These are phyloP conservation scores for Kwoniella newhampshirensis DNA, from an alignment of 768 basidiomycete species.

Conservation along the genomic window DNA sequence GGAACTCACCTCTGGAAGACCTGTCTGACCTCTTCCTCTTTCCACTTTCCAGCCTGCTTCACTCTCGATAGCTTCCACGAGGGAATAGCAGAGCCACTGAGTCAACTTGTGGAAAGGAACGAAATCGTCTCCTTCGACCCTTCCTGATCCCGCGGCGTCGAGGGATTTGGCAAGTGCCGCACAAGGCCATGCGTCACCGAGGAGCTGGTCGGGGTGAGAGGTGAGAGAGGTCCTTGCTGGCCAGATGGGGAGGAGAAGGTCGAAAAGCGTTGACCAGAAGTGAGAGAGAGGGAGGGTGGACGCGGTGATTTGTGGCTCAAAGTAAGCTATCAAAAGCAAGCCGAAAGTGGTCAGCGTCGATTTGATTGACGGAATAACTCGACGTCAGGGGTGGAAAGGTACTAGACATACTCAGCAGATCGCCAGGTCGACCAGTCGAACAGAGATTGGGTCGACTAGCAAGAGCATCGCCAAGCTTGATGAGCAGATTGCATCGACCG, in stretches of 20 bases:
- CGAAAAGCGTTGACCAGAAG: constrained; percentile 79
- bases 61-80: constrained; percentile 78
- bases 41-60: constrained; percentile 77
- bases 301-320: constrained; percentile 8
- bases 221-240: constrained; percentile 69
- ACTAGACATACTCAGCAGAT: constrained; percentile 65
- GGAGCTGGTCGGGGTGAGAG: constrained; percentile 58
- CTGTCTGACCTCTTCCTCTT: constrained; percentile 80
- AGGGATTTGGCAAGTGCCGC: constrained; percentile 55
- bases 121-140: constrained; percentile 64
- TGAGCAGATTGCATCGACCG: constrained; percentile 75
- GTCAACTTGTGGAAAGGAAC: constrained; percentile 97
- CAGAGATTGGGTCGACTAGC: constrained; percentile 67
- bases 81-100: constrained; percentile 86
- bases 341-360: not conserved
- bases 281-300: constrained; percentile 66
- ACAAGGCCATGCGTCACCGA: constrained; percentile 96
- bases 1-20: constrained; percentile 67
- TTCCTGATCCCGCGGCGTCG: constrained; percentile 17
- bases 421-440: constrained; percentile 70
- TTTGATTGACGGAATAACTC: not conserved
- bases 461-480: constrained; percentile 71
- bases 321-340: constrained; percentile 12
- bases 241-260: constrained; percentile 85
- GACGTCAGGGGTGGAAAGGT: not conserved